Base-by-base conservation (phyloP, 163 green algal genomes). In the Scenedesmus sp. region DNA sequence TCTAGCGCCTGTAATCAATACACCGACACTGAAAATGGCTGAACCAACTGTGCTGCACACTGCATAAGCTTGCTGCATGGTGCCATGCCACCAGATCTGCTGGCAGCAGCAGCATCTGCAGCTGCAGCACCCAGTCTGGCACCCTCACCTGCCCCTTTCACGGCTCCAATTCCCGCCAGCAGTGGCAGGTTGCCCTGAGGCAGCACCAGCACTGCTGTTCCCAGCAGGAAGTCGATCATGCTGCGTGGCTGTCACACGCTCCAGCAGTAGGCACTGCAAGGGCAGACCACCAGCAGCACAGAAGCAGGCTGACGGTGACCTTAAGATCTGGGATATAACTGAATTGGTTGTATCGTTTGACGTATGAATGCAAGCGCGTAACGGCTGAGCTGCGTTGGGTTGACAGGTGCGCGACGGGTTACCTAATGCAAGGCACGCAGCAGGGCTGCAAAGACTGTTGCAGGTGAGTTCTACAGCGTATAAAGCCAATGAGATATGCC, bases 171-270 rank as follows among this genome's bases (percentile, higher is more conserved):
- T 7, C 67, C 92, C 0, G 91, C 56, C 1, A 93, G 79, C 1
- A 96, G 56, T 9, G 94, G 92, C 12, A 96, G 23, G 52, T 95
- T 93, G 57, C 95, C 89, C 9, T 94, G 86, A 2, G 95, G 93
- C 7, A 93, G 81, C 7, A 94, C 82, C 2, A 97, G 92, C 5
- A 97, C 83, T 2, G 95, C 92, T 2, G 94, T 92, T 4, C 96
- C 96, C 0, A 97, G 13, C 57, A 97, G 13, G 46, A 97, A 96
- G 66, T 93, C 55, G 16, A 93, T 62, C 88, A 92, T 92, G 64
- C 55, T 88, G 59, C 23, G 70, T 79, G 70, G 46, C 23, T 26
- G 52, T 64, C 4, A 86, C 70, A 52, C 70, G 3, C 70, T 79
- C 70, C 70, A 64, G 59, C 59, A 64, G 59, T 10, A 64, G 9